Evolutionary conservation across 768 basidiomycete species (phyloP), one percentile per base, ranked within the genome.

Genomic region (Hericium coralloides): DNA sequence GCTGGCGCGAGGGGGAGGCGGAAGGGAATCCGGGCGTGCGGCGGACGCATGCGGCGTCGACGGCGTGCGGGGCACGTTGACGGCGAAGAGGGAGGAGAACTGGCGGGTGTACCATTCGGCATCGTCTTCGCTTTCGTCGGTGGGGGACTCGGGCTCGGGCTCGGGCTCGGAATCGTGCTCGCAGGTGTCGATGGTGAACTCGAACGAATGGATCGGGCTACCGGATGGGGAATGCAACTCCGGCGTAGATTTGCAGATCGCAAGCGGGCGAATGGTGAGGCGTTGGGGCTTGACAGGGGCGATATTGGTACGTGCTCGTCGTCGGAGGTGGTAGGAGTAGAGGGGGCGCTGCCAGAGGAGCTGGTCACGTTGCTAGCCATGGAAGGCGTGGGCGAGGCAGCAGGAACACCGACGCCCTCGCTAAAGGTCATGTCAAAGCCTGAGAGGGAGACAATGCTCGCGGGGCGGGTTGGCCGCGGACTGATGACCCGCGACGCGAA

Each of bases 71-170:
- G n/a, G n/a, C n/a, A n/a, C n/a, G n/a, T n/a, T n/a, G n/a, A n/a
- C n/a, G n/a, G n/a, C n/a, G n/a, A n/a, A n/a, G n/a, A n/a, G n/a
- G n/a, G n/a, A n/a, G n/a, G n/a, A n/a, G n/a, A n/a, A n/a, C n/a
- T n/a, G n/a, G n/a, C 70, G 74, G 1, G 73, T 63, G 65, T 84
- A 84, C 73, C 82, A 87, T 25, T 81, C 81, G 2, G 73, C 76
- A 45, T 79, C 82, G 12, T 79, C 78, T 25, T 76, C 76, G 14
- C 73, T 67, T 38, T 75, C 69, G 2, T 67, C 67, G 6, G 74
- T 66, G 14, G 60, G n/a, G n/a, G n/a, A n/a, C n/a, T n/a, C n/a
- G n/a, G n/a, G n/a, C n/a, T n/a, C n/a, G n/a, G n/a, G n/a, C n/a
- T n/a, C n/a, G n/a, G n/a, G n/a, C n/a, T n/a, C n/a, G n/a, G n/a